phyloP scores from a whole-genome alignment of 163 green algal genomes.

The Smithsoniella earleae region DNA sequence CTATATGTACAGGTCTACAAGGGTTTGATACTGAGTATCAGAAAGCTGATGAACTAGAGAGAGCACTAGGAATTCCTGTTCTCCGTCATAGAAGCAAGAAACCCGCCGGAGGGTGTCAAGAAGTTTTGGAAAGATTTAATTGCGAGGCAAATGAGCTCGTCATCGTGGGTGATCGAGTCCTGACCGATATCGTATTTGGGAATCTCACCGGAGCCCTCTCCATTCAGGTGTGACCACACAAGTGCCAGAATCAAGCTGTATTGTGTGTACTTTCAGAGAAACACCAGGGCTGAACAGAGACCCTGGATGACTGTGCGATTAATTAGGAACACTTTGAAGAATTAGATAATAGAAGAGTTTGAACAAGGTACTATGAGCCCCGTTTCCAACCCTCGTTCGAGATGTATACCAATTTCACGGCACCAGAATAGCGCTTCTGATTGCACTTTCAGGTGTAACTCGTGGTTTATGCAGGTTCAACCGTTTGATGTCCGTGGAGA shows the following conservation, averaged over 20 bases:
- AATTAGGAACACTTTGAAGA: neutral
- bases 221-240: neutral
- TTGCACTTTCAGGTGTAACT: neutral
- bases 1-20: conserved; percentile 19
- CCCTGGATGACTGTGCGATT: neutral
- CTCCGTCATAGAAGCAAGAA: conserved; percentile 26
- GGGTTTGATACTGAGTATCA: neutral
- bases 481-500: neutral
- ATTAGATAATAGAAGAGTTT: too few relatives aligned
- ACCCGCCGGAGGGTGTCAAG: neutral
- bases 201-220: neutral
- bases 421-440: neutral
- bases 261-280: too few relatives aligned
- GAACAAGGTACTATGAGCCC: too few relatives aligned
- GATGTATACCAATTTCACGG: neutral
- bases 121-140: neutral
- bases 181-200: conserved; percentile 27
- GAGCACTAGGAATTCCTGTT: neutral
- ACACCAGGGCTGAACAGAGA: too few relatives aligned
- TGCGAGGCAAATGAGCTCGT: conserved; percentile 19
- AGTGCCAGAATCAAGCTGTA: neutral
- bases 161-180: neutral
- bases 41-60: neutral
- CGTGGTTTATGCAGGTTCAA: neutral
- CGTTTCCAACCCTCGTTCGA: neutral